phyloP scores from a whole-genome alignment of 768 basidiomycete species.

The Crepidotus variabilis region DNA sequence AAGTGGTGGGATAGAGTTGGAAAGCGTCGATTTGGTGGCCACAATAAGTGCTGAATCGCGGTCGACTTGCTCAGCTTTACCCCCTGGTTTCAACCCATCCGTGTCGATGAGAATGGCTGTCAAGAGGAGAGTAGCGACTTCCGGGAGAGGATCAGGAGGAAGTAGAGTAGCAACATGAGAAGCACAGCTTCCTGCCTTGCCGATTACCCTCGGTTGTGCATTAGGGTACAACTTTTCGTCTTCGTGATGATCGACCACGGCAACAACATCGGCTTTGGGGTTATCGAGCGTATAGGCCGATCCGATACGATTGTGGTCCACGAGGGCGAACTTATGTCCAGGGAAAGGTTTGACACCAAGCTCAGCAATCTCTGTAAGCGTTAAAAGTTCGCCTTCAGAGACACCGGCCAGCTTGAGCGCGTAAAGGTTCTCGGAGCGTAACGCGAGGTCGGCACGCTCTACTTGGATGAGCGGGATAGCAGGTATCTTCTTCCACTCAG shows the following conservation, averaged over 20 bases:
- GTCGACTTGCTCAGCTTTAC: constrained; percentile 73
- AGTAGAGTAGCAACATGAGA: constrained; percentile 45
- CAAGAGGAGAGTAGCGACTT: constrained; percentile 77
- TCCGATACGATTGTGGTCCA: constrained; percentile 84
- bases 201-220: constrained; percentile 64
- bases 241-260: constrained; percentile 88
- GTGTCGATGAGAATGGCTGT: constrained; percentile 88
- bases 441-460: constrained; percentile 57
- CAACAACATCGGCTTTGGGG: constrained; percentile 51
- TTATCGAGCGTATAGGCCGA: constrained; percentile 36
- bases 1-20: constrained; percentile 57
- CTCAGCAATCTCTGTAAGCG: constrained; percentile 59
- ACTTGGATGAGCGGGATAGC: constrained; percentile 75
- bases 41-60: constrained; percentile 61
- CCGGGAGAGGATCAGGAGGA: constrained; percentile 42
- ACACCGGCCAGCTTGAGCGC: constrained; percentile 58
- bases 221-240: constrained; percentile 72
- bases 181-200: constrained; percentile 75
- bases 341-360: constrained; percentile 36
- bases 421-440: constrained; percentile 86
- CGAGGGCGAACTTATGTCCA: constrained; percentile 66
- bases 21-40: constrained; percentile 50
- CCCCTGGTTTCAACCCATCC: constrained; percentile 66
- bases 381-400: constrained; percentile 55
- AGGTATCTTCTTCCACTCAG: constrained; percentile 47